A percentile compares a stretch with the other conserved stretches of the same genome.
phyloP scores from a whole-genome alignment of 106 monocot genomes.

The Dendrobium huoshanense region DNA sequence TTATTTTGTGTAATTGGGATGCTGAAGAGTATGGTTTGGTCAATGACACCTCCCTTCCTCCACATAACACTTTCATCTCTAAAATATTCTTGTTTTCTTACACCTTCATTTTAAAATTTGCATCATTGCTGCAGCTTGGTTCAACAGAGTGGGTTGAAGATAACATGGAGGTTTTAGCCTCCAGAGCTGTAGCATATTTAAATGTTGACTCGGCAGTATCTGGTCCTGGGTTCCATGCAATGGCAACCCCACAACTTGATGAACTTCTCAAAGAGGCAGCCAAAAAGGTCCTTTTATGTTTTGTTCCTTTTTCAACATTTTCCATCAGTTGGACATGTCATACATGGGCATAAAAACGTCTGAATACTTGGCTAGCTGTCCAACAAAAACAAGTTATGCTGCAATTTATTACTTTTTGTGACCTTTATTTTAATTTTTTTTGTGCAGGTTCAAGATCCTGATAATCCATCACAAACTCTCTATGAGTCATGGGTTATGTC shows the following conservation, averaged over 20 bases:
- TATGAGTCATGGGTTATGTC: constrained; percentile 64
- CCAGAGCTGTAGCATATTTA: constrained; percentile 59
- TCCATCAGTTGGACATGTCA: background rate
- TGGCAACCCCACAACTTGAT: constrained; percentile 71
- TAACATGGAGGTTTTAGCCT: constrained; percentile 48
- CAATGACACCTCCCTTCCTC: constrained; percentile 12
- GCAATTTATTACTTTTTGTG: background rate
- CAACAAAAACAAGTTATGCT: background rate
- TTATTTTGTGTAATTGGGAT: constrained; percentile 77
- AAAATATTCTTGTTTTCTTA: background rate
- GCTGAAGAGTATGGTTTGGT: constrained; percentile 84
- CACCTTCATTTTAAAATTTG: background rate
- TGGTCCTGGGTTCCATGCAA: constrained; percentile 51
- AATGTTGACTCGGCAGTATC: constrained; percentile 49
- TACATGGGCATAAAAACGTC: background rate
- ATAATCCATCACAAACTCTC: constrained; percentile 57
- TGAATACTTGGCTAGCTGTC: background rate
- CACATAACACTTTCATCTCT: background rate
- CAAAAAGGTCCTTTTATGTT: constrained; percentile 29
- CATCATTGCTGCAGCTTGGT: constrained; percentile 42
- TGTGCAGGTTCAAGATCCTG: constrained; percentile 73
- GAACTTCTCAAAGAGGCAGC: constrained; percentile 44
- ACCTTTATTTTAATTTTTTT: background rate
- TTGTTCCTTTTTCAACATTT: background rate
- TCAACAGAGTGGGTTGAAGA: constrained; percentile 86